phyloP scores from a whole-genome alignment of 2,329 filamentous ascomycete species.

The Trichoderma lentiforme region DNA sequence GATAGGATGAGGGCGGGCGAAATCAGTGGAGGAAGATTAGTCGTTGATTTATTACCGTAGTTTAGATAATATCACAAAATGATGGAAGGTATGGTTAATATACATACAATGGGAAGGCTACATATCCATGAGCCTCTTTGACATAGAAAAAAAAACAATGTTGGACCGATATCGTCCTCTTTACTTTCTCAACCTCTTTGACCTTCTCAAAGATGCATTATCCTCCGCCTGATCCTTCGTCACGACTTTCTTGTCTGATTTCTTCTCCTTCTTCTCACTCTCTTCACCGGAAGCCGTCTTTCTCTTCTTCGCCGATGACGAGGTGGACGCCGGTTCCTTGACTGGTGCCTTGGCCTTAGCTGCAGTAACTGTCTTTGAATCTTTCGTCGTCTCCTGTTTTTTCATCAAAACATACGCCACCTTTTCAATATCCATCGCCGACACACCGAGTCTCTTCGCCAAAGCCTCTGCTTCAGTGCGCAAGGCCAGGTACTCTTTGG shows the following conservation, averaged over 20 bases:
- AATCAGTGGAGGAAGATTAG: slow-evolving; percentile 65
- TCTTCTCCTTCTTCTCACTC: not conserved
- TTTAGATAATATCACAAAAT: not conserved
- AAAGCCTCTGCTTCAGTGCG: slow-evolving; percentile 42
- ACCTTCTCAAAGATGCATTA: slow-evolving; percentile 14
- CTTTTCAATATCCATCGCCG: slow-evolving; percentile 63
- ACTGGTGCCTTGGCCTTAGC: not conserved
- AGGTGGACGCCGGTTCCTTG: not conserved
- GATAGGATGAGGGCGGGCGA: slow-evolving; percentile 64
- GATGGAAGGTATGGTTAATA: not conserved
- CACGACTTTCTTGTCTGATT: slow-evolving; percentile 14
- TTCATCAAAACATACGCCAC: slow-evolving; percentile 68
- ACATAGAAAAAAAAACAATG: not conserved
- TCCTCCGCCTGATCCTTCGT: not conserved
- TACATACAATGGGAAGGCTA: not conserved
- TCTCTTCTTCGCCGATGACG: slow-evolving; percentile 22
- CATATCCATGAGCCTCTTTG: not conserved
- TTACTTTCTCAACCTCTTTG: slow-evolving; percentile 20
- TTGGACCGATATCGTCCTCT: not conserved
- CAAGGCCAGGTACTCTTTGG: slow-evolving; percentile 64
- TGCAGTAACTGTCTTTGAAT: not conserved
- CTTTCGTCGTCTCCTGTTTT: slow-evolving; percentile 22
- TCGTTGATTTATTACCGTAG: slow-evolving; percentile 44
- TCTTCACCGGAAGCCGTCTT: slow-evolving; percentile 24
- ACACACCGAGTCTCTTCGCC: slow-evolving; percentile 48